These are phyloP conservation scores for Geopyxis carbonaria DNA, from an alignment of 495 filamentous ascomycete species.

Conservation along the genomic window DNA sequence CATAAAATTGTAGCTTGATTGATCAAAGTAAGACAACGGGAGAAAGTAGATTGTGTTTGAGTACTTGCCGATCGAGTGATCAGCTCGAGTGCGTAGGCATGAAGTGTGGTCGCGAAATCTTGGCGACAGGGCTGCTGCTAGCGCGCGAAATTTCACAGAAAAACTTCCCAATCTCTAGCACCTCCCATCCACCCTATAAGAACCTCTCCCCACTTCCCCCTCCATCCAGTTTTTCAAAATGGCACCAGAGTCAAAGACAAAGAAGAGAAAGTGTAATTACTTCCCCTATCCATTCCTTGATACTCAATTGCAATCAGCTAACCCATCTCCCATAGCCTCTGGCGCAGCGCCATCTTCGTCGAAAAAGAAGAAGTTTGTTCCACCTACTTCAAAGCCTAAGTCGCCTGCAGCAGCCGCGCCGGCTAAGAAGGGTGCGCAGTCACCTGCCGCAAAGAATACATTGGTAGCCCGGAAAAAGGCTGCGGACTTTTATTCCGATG, in stretches of 20 bases:
- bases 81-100: no score
- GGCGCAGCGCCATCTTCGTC: constrained; percentile 36
- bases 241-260: constrained; percentile 20
- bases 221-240: constrained; percentile 1
- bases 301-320: constrained; percentile 3
- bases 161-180: not conserved
- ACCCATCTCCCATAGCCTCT: constrained; percentile 27
- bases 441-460: constrained; percentile 11
- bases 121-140: no score
- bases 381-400: constrained; percentile 6
- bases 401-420: constrained; percentile 4
- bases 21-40: no score
- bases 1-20: no score
- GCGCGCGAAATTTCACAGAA: no score
- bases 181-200: not conserved
- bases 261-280: constrained; percentile 53
- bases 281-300: constrained; percentile 2
- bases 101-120: no score
- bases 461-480: constrained; percentile 14
- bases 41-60: no score
- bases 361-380: constrained; percentile 43
- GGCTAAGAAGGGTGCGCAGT: not conserved
- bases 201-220: not conserved
- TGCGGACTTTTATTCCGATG: constrained; percentile 21
- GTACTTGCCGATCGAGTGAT: no score